Evolutionary conservation across 352 stramenopile genomes (phyloP).

Genomic region (Blastocystis sp.): DNA sequence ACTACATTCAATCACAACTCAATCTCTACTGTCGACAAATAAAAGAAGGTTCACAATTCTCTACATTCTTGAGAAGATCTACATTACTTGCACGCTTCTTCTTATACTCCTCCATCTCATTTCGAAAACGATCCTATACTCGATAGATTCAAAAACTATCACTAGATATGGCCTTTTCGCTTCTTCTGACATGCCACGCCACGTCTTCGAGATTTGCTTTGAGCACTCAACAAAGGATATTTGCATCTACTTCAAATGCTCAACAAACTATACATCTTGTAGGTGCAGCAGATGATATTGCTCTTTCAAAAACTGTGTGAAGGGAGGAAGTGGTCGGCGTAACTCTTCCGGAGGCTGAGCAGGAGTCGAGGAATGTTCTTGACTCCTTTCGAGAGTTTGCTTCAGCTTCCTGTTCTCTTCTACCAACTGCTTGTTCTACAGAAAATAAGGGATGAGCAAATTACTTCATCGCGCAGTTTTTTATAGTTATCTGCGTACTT

Average conservation of each 20-base stretch:
- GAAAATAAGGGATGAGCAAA: background rate
- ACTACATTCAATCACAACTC: background rate
- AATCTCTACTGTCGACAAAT: background rate
- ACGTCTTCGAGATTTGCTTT: slow-evolving; percentile 3
- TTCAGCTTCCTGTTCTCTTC: slow-evolving; percentile 36
- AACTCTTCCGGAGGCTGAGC: background rate
- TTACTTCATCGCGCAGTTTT: slow-evolving; percentile 4
- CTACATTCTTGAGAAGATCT: background rate
- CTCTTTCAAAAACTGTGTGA: slow-evolving; percentile 36
- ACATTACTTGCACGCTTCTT: background rate
- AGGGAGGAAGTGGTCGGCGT: slow-evolving; percentile 10
- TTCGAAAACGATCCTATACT: slow-evolving; percentile 34
- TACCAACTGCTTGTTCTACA: slow-evolving; percentile 21
- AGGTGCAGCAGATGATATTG: background rate
- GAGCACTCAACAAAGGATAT: slow-evolving; percentile 49
- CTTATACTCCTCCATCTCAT: slow-evolving; percentile 32
- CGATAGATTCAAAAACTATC: background rate
- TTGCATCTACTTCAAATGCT: background rate
- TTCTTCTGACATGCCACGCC: slow-evolving; percentile 3
- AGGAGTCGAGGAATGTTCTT: background rate
- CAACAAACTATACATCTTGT: background rate
- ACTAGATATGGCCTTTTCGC: slow-evolving; percentile 43
- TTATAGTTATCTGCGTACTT: slow-evolving; percentile 41
- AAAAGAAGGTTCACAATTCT: background rate
- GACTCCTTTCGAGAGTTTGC: background rate